A percentile compares a stretch with the other conserved stretches of the same genome.
Conservation (phyloP, 2,329 filamentous ascomycete species). For the Acephala macrosclerotiorum region DNA sequence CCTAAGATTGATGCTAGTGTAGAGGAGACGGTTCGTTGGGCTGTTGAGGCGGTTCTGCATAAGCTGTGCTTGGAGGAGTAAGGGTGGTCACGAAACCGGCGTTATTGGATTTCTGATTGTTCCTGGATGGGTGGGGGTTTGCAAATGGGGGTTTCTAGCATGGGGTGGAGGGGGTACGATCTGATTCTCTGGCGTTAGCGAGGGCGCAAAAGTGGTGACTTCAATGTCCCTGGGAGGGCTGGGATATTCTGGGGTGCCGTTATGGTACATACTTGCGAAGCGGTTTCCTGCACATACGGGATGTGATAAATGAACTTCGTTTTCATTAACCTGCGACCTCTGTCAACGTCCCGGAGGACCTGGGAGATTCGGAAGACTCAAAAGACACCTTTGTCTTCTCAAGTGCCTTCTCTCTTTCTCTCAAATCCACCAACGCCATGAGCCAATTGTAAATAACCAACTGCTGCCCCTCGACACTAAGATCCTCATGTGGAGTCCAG, state of each 20-base stretch:
- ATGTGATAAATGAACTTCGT: not conserved
- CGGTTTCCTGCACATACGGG: no score
- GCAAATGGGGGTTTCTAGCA: not conserved
- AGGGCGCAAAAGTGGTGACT: no score
- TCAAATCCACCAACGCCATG: slow-evolving; percentile 6
- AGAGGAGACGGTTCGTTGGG: slow-evolving; percentile 31
- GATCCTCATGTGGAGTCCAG: not conserved
- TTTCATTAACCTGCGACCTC: not conserved
- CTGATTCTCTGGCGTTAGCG: no score
- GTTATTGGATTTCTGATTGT: not conserved
- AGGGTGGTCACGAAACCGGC: not conserved
- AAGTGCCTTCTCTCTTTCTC: not conserved
- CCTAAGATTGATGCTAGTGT: slow-evolving; percentile 22
- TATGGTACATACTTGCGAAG: no score
- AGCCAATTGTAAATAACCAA: slow-evolving; percentile 1
- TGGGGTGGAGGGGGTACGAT: not conserved
- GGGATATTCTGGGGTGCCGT: no score
- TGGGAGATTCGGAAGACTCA: not conserved
- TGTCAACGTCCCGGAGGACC: not conserved
- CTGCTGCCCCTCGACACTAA: not conserved
- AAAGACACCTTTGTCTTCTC: not conserved
- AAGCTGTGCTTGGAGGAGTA: not conserved
- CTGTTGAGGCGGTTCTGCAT: slow-evolving; percentile 23
- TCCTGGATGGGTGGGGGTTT: not conserved
- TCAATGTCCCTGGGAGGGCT: no score